Evolutionary conservation across 148 eudicot species (phyloP).

Genomic region (Cornus controversa): DNA sequence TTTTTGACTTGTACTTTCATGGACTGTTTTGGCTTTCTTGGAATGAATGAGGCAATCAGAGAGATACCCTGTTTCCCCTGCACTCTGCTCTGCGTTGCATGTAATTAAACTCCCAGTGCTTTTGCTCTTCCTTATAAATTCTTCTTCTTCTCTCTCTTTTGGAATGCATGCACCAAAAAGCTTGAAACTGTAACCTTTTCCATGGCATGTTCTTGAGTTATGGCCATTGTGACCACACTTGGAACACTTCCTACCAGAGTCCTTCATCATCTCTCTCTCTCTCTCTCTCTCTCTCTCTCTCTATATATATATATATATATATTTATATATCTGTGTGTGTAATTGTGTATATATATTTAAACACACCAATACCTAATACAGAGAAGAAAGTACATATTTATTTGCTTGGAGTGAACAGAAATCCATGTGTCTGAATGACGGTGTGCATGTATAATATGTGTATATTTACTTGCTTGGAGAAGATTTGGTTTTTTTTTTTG

Average conservation of each 20-base stretch:
- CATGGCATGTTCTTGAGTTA: slow-evolving; percentile 19
- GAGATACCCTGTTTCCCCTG: slow-evolving; percentile 19
- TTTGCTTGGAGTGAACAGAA: too few species aligned
- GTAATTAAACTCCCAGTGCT: slow-evolving; percentile 25
- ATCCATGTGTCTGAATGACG: not conserved
- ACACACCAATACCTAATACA: not conserved
- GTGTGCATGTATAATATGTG: not conserved
- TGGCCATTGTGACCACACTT: slow-evolving; percentile 33
- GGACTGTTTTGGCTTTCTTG: not conserved
- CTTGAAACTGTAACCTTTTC: slow-evolving; percentile 11
- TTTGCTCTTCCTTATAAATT: slow-evolving; percentile 27
- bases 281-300: not conserved
- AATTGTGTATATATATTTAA: too few species aligned
- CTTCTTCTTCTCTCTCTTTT: slow-evolving; percentile 3
- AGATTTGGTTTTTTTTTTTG: not conserved
- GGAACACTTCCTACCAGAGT: slow-evolving; percentile 17
- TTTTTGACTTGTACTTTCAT: not conserved
- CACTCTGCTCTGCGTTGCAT: not conserved
- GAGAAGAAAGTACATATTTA: not conserved
- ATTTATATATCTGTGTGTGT: too few species aligned
- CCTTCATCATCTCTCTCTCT: slow-evolving; percentile 18
- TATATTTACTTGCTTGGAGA: too few species aligned
- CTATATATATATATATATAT: too few species aligned
- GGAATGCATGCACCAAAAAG: slow-evolving; percentile 27
- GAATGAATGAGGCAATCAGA: slow-evolving; percentile 29